phyloP scores from a whole-genome alignment of 1,284 basidiomycete species.

The Trametes sp. region DNA sequence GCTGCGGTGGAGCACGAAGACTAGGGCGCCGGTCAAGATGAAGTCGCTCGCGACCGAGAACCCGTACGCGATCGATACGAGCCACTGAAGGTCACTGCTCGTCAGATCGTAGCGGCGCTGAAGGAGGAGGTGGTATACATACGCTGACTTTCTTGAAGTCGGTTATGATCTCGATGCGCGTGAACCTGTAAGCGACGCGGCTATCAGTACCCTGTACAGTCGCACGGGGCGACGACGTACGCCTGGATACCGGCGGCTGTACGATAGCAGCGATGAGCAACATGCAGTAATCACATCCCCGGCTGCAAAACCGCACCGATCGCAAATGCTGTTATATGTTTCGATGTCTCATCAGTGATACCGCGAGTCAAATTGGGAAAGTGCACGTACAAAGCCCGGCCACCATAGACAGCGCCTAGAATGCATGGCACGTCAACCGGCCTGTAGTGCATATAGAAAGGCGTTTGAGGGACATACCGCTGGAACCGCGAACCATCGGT shows the following conservation, averaged over 20 bases:
- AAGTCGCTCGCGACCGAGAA: conserved; percentile 11
- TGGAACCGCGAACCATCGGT: conserved; percentile 9
- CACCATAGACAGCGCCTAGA: conserved; percentile 5
- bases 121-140: neutral
- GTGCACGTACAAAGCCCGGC: neutral
- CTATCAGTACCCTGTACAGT: neutral
- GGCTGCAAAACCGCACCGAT: neutral
- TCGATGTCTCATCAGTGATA: neutral
- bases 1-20: conserved; percentile 9
- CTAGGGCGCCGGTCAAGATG: conserved; percentile 13
- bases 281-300: neutral
- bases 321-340: neutral
- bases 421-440: too few species aligned
- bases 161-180: neutral
- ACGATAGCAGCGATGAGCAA: neutral
- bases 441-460: neutral
- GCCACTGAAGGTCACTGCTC: conserved; percentile 2
- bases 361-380: neutral
- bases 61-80: conserved; percentile 6
- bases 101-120: neutral
- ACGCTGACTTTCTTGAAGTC: conserved; percentile 10
- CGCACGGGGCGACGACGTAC: neutral
- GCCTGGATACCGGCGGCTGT: neutral
- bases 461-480: neutral
- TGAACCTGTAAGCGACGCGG: neutral